Base-by-base conservation (phyloP, 331 rosid genomes). In the Arachis monticola region DNA sequence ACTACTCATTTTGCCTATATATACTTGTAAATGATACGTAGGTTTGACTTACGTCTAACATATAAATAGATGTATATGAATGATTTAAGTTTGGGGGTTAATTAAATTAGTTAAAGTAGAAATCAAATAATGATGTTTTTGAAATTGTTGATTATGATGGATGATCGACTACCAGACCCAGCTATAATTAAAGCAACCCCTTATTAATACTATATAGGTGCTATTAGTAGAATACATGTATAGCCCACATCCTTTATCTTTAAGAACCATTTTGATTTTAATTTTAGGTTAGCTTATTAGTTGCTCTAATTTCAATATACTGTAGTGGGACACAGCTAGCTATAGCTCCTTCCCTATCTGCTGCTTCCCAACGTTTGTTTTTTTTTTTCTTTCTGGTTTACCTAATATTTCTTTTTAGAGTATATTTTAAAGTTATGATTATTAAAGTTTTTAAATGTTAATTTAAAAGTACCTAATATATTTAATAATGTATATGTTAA, bases 301-400 rank as follows among this genome's bases (percentile, higher is more conserved):
- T 60, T 73, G n/a, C 51, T 51, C 14, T 30, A 7, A 22, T 3
- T 50, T 13, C 17, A 11, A 50, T 50, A 7, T 11, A 9, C 27
- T 10, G 10, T 63, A 17, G 10, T 63, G 78, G 41, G 42, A 13
- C 9, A 74, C 13, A 63, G 63, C 70, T 62, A 51, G 53, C 78
- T 1, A 35, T 35, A 2, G 7, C 2, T 12, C 57, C 1, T 11
- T 52, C 3, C 11, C 17, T 11, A n/a, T 52, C 12, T 3, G 52
- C 52, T 3, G 3, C 4, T 47, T 47, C 12, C 52, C 2, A 47
- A 47, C 0, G 52, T 11, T 10, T 47, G 27, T 47, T 47, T 2
- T n/a, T n/a, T n/a, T n/a, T n/a, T n/a, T n/a, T n/a, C n/a, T 47
- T 47, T 47, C 52, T 8, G 10, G 8, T 47, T 46, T 1, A 35